Base-by-base conservation (phyloP, 1,284 basidiomycete species). In the Leccinum subfulvum region DNA sequence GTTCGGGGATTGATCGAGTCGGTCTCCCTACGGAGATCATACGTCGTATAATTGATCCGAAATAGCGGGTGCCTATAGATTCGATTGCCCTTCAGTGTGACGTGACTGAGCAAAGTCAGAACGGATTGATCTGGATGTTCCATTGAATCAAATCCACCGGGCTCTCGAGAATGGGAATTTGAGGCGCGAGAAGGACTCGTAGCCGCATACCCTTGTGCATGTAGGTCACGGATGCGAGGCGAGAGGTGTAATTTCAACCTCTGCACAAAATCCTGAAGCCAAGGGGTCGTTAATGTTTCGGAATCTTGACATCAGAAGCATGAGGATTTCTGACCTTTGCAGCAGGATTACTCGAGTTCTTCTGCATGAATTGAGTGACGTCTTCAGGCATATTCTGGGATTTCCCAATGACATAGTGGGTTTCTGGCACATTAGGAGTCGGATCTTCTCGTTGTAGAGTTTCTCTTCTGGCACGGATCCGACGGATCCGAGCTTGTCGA, bases 1-100 rank as follows among this genome's bases (percentile, higher is more conserved):
- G 51, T 53, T 53, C 23, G 51, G 26, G 51, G 51, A 26, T 53
- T 53, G 26, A 53, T 53, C n/a, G 51, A 53, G 51, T 53, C 51
- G 8, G 51, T 53, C 51, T 53, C 51, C 51, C 51, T 53, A 4
- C 23, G 51, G n/a, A 53, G 14, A 53, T 53, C 51, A n/a, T 53
- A 53, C 10, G 51, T 53, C 8, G 51, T 53, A 53, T n/a, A 53
- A 4, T 53, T 53, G 14, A 53, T 53, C 7, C 23, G 26, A 14
- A 28, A 9, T 52, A 49, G n/a, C 21, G 47, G 47, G 18, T 49
- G 47, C 11, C 21, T 18, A 8, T 49, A 49, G 18, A 49, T 49
- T 23, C 47, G 47, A 13, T 49, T 8, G 47, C 47, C 47, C 21
- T 49, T 49, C 3, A 49, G 47, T 21, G 7, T 49, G 11, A 49